Conservation (phyloP, 768 basidiomycete genomes). For the Lanmaoa pseudosensibilis region DNA sequence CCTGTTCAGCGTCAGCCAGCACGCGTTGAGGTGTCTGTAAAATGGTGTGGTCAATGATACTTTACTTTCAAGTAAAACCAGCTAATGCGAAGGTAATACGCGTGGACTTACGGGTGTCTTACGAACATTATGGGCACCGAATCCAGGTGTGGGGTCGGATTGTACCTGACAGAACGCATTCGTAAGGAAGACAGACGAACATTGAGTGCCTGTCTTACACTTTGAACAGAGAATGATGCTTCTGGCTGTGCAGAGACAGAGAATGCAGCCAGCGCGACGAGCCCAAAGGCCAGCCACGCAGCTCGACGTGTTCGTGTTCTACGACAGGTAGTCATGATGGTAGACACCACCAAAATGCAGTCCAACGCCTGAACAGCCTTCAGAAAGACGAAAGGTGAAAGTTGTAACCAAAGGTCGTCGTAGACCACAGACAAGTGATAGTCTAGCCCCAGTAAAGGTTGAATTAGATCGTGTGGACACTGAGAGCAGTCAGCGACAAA, state of each 20-base stretch:
- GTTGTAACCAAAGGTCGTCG: background rate
- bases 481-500: no score
- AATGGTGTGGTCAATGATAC: background rate
- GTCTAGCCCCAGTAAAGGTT: background rate
- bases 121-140: slow-evolving; percentile 1
- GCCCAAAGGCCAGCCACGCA: slow-evolving; percentile 60
- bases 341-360: background rate
- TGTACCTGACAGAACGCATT: slow-evolving; percentile 12
- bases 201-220: slow-evolving; percentile 9
- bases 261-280: slow-evolving; percentile 50
- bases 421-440: background rate
- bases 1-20: slow-evolving; percentile 39
- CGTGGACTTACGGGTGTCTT: slow-evolving; percentile 15
- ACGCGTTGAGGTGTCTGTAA: slow-evolving; percentile 14
- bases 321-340: slow-evolving; percentile 21
- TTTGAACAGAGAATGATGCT: slow-evolving; percentile 12
- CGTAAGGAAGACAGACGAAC: background rate
- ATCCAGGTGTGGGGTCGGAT: slow-evolving; percentile 10
- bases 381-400: background rate
- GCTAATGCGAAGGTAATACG: background rate
- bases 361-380: background rate
- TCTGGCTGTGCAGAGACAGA: slow-evolving; percentile 44
- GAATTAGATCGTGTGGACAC: background rate
- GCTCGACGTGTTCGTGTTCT: slow-evolving; percentile 40
- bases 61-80: background rate